Percentiles rank a stretch among this genome's conserved stretches.
Conservation (phyloP, 2,329 filamentous ascomycete species). For the Colletotrichum somersetense region DNA sequence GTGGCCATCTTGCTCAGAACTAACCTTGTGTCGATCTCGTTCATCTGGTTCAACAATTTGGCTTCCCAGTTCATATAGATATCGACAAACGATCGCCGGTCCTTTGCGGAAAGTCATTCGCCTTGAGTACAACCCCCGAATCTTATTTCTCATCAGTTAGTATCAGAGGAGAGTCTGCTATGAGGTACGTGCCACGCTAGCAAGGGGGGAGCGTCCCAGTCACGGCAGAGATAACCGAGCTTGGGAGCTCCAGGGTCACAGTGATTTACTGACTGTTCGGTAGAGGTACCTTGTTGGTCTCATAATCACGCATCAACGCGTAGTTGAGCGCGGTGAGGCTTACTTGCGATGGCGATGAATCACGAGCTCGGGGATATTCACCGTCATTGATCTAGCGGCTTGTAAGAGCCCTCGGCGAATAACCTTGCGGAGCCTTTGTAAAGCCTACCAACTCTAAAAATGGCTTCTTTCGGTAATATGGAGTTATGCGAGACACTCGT, state of each 20-base stretch:
- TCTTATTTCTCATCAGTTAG: no score
- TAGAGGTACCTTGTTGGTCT: no score
- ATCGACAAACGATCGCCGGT: no score
- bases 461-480: not conserved
- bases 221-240: not conserved
- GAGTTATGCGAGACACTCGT: not conserved
- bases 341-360: not conserved
- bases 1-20: no score
- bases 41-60: not conserved
- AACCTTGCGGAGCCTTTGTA: not conserved
- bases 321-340: not conserved
- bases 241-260: no score
- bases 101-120: not conserved
- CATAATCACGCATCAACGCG: no score
- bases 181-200: not conserved
- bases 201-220: no score
- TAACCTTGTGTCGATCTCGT: not conserved
- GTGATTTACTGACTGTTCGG: no score
- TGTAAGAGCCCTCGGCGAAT: not conserved
- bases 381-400: not conserved
- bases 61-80: not conserved
- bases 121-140: no score
- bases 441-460: not conserved
- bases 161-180: not conserved
- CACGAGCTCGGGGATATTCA: not conserved